Percentiles rank a stretch among this genome's conserved stretches.
Conservation (phyloP, 345 rosid genomes). For the Sisymbrium altissimum region DNA sequence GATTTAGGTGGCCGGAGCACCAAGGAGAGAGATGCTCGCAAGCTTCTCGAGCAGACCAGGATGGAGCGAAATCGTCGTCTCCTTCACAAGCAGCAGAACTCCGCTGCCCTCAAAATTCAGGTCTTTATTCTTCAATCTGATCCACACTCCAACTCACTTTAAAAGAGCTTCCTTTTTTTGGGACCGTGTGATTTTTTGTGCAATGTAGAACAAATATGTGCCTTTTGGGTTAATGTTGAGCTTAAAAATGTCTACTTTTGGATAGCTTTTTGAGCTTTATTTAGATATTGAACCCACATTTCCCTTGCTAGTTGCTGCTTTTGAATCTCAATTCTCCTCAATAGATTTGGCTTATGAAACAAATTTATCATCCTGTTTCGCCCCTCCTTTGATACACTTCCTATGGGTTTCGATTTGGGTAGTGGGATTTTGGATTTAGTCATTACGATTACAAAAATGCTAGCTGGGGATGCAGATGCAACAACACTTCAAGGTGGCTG, state of each 20-base stretch:
- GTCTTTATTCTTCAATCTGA: conserved; percentile 30
- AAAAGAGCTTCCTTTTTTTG: background rate
- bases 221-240: background rate
- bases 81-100: conserved; percentile 65
- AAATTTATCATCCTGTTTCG: background rate
- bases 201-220: conserved; percentile 16
- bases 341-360: background rate
- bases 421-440: conserved; percentile 14
- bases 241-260: background rate
- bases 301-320: background rate
- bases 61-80: conserved; percentile 87
- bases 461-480: too few relatives aligned
- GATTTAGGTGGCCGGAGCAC: conserved; percentile 98
- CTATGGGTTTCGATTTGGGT: background rate
- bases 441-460: too few relatives aligned
- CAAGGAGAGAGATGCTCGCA: conserved; percentile 92
- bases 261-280: conserved; percentile 1
- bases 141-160: background rate
- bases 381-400: background rate
- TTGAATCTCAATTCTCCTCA: background rate
- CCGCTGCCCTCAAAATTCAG: conserved; percentile 83
- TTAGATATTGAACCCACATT: background rate
- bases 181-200: background rate
- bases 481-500: background rate
- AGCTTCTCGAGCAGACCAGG: conserved; percentile 93